Conservation (phyloP, 73 alveolate genomes). For the Effrenium voratum region DNA sequence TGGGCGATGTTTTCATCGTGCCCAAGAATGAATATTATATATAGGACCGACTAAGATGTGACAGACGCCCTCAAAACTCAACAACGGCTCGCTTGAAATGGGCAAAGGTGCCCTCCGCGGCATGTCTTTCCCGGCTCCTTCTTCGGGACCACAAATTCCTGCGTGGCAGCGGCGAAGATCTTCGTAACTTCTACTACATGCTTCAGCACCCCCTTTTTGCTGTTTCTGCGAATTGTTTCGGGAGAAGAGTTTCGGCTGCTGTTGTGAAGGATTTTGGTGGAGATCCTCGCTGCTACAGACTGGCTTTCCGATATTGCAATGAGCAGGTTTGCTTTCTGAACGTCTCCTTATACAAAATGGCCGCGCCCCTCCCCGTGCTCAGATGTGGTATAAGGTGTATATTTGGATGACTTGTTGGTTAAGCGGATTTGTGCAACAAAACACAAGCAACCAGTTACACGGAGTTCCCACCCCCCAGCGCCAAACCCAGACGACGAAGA, state of each 20-base stretch:
- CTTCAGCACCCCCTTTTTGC: not conserved
- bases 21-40: not conserved
- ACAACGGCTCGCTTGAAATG: not conserved
- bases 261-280: not conserved
- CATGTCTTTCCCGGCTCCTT: conserved; percentile 3
- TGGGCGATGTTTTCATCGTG: not conserved
- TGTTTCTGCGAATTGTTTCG: not conserved
- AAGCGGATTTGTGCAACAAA: not conserved
- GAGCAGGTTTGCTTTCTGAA: not conserved
- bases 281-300: not conserved
- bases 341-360: not conserved
- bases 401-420: conserved; percentile 37
- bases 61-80: conserved; percentile 29
- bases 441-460: not conserved
- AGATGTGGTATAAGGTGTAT: not conserved
- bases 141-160: not conserved
- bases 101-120: conserved; percentile 41
- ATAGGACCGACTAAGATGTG: conserved; percentile 10
- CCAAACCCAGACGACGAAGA: not conserved
- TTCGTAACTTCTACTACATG: not conserved
- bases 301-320: not conserved
- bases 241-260: not conserved
- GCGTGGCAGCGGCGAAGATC: conserved; percentile 15
- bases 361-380: not conserved
- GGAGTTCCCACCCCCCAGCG: not conserved